Conservation (phyloP, 495 filamentous ascomycete genomes). For the Neurospora pannonica region DNA sequence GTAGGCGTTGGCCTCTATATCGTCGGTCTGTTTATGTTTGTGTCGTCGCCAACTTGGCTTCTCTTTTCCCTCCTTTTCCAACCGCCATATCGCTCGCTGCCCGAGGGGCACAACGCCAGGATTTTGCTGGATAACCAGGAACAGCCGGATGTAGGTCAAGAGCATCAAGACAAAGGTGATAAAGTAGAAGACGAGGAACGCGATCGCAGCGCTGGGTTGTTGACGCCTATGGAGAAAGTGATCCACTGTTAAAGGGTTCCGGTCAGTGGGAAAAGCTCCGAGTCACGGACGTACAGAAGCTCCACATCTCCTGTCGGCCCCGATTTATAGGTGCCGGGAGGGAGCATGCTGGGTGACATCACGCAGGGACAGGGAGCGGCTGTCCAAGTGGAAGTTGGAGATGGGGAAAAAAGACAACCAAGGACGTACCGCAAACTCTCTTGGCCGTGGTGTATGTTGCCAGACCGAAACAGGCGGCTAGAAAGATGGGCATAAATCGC, state of each 20-base stretch:
- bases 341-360: slow-evolving; percentile 1
- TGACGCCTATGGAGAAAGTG: slow-evolving; percentile 49
- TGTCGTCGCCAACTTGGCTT: slow-evolving; percentile 14
- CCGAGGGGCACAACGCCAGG: slow-evolving; percentile 63
- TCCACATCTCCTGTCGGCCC: not conserved
- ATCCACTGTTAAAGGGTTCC: slow-evolving; percentile 38
- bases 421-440: slow-evolving; percentile 30
- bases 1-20: not conserved
- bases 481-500: slow-evolving; percentile 30
- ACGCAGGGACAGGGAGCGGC: not conserved
- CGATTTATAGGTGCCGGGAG: not conserved
- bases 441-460: slow-evolving; percentile 33
- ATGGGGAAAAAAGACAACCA: not conserved
- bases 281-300: not conserved
- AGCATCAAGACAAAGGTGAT: slow-evolving; percentile 56
- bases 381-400: not conserved
- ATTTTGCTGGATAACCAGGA: slow-evolving; percentile 52
- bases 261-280: not conserved
- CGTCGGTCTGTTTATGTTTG: slow-evolving; percentile 5
- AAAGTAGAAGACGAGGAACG: slow-evolving; percentile 62
- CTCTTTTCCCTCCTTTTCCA: slow-evolving; percentile 7
- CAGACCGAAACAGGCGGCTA: slow-evolving; percentile 27
- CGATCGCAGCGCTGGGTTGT: slow-evolving; percentile 48
- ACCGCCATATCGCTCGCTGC: slow-evolving; percentile 21
- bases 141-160: slow-evolving; percentile 58